phyloP scores from a whole-genome alignment of 2,329 filamentous ascomycete species.

The Alternaria arbusti region DNA sequence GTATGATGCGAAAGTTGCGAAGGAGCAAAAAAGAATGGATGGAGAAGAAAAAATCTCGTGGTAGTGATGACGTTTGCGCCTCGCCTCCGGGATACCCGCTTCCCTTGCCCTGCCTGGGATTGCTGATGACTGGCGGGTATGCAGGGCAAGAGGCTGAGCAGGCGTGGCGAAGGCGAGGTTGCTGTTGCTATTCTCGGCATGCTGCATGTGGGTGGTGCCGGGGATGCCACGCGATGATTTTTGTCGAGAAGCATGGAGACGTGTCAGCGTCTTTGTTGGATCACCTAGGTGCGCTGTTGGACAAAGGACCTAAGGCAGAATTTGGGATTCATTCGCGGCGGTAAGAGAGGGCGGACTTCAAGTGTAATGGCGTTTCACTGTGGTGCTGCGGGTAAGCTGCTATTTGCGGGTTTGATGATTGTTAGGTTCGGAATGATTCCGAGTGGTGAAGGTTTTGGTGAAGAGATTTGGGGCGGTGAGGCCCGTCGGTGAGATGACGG shows the following conservation, averaged over 20 bases:
- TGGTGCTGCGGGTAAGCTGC: constrained; percentile 4
- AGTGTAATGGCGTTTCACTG: background rate
- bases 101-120: background rate
- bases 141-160: constrained; percentile 11
- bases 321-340: background rate
- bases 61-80: constrained; percentile 2
- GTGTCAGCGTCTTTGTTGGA: constrained; percentile 4
- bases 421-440: background rate
- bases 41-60: background rate
- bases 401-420: background rate
- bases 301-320: background rate
- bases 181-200: constrained; percentile 20
- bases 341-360: background rate
- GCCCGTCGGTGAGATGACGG: constrained; percentile 4
- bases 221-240: constrained; percentile 2
- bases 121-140: constrained; percentile 1
- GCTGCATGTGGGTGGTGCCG: constrained; percentile 8
- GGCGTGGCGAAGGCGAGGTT: constrained; percentile 9
- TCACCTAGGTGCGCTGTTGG: background rate
- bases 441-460: constrained; percentile 4
- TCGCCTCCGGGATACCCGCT: background rate
- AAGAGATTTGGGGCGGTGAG: constrained; percentile 7
- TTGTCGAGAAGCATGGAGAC: background rate
- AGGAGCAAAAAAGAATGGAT: background rate
- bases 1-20: background rate